A percentile compares a stretch with the other conserved stretches of the same genome.
Evolutionary conservation across 2,329 filamentous ascomycete genomes (phyloP).

Genomic region (Colletotrichum sublineola): DNA sequence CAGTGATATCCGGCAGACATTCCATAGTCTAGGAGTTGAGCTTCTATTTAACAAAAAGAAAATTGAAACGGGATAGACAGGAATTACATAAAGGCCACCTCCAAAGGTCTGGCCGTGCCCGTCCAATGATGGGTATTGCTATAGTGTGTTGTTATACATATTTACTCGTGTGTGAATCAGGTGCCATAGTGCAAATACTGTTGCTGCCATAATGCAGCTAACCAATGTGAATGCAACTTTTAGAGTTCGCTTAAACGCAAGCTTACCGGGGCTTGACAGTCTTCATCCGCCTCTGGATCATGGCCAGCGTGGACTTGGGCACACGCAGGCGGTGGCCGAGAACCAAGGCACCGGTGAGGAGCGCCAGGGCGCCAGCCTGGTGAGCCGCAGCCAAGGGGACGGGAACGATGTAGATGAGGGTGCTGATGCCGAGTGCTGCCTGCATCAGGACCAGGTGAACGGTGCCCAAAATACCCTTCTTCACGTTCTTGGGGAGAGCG

Average conservation of each 20-base stretch:
- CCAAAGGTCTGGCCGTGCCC: conserved; percentile 20
- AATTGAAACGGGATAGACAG: conserved; percentile 7
- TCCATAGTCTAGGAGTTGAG: conserved; percentile 43
- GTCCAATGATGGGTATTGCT: conserved; percentile 22
- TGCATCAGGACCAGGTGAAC: conserved; percentile 87
- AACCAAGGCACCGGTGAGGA: conserved; percentile 85
- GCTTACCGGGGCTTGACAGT: conserved; percentile 24
- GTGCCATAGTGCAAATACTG: conserved; percentile 33
- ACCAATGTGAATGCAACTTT: background rate
- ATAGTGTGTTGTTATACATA: conserved; percentile 34
- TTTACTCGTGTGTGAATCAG: conserved; percentile 22
- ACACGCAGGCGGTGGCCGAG: conserved; percentile 83
- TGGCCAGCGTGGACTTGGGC: conserved; percentile 72
- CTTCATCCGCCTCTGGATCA: conserved; percentile 67
- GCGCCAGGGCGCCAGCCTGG: conserved; percentile 88
- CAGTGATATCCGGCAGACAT: conserved; percentile 38
- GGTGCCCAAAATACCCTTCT: conserved; percentile 80
- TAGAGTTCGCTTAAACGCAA: background rate
- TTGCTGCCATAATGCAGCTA: conserved; percentile 33
- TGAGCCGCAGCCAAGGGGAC: conserved; percentile 89
- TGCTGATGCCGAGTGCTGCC: conserved; percentile 88
- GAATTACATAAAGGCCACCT: conserved; percentile 17
- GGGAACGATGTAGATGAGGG: conserved; percentile 94
- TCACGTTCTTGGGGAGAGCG: conserved; percentile 73
- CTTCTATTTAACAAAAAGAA: conserved; percentile 23